Base-by-base conservation (phyloP, 2,329 filamentous ascomycete species). In the Stachybotrys chartarum region DNA sequence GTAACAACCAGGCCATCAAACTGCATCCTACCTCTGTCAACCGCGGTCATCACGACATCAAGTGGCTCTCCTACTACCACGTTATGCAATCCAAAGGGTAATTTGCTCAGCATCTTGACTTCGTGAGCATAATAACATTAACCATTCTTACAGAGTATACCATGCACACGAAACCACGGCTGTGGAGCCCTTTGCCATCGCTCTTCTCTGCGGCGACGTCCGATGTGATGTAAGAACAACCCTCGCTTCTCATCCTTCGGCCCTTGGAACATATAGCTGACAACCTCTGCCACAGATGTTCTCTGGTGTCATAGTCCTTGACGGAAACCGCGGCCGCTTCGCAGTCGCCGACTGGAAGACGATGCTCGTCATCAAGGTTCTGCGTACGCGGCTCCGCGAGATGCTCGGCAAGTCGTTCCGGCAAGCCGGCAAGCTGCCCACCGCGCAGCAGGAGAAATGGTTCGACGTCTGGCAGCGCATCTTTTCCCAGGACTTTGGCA, bases 1-100 rank as follows among this genome's bases (percentile, higher is more conserved):
- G 89, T 53, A 97, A 96, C 73, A 97, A 95, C 68, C 93, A 97
- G 70, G 82, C 83, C 49, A 91, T 99, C 62, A 91, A 85, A 56
- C 76, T 99, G 18, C 91, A 96, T 62, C 89, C 91, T 1, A 89
- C 87, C 1, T 96, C 91, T 1, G 90, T 99, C 61, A 97, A 97
- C 70, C 91, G 91, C 66, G 81, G 78, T 7, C 77, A 77, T 57
- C 75, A 78, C 50, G 82, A 85, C 46, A 75, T 91, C 45, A 87
- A 85, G 65, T 97, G 90, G 85, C 75, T 99, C 49, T 94, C 90
- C 1, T 99, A 96, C 70, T 97, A 97, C 73, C 89, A 96, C 69
- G 96, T 97, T 60, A 96, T 97, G 90, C 92, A 97, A 70, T 88
- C 88, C 3, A 91, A 87, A 77, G 74, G 90, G 86, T 80, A 81